Base-by-base conservation (phyloP, 2,329 filamentous ascomycete genomes). In the Paracoccidioides brasiliensis region DNA sequence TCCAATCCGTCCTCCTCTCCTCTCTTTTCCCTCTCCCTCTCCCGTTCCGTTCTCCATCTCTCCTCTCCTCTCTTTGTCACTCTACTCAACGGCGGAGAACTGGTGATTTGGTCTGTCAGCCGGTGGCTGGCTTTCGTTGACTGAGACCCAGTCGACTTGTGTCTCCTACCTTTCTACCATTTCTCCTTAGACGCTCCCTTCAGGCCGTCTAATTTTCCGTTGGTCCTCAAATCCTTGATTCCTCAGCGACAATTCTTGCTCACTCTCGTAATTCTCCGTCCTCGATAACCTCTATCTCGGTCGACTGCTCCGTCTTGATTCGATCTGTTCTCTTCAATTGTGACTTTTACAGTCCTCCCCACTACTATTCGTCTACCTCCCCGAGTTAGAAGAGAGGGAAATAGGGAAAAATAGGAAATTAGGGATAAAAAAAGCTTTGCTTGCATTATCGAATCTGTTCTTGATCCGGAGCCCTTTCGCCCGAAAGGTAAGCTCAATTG, bases 51-150 rank as follows among this genome's bases (percentile, higher is more conserved):
- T 56, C 60, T 60, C 59, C 59, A 64, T 65, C 57, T 56, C 61
- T 60, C 59, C 60, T 64, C 66, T 58, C 57, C 57, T 55, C 58
- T 56, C 45, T 56, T 54, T 50, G 55, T 43, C 43, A 52, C 55
- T 48, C 62, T 59, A 60, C 64, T 63, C 66, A 69, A 68, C 66
- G 63, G 60, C 64, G 69, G 69, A 72, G 67, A 63, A 10, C 64
- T 63, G 65, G 69, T 69, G 67, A 65, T 63, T 14, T 66, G 66
- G 65, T 67, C 63, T 63, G 59, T 64, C 59, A 22, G 22, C 22
- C 63, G 62, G 63, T 64, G 63, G 52, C 37, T 52, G 30, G 33
- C 33, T 30, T 37, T 12, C 41, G 44, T 51, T 38, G 65, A 61
- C 63, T 63, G 57, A 60, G 58, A 59, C 32, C 56, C 52, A 56